A percentile compares a stretch with the other conserved stretches of the same genome.
phyloP scores from a whole-genome alignment of 306 rosid species.

The Fragaria vesca region DNA sequence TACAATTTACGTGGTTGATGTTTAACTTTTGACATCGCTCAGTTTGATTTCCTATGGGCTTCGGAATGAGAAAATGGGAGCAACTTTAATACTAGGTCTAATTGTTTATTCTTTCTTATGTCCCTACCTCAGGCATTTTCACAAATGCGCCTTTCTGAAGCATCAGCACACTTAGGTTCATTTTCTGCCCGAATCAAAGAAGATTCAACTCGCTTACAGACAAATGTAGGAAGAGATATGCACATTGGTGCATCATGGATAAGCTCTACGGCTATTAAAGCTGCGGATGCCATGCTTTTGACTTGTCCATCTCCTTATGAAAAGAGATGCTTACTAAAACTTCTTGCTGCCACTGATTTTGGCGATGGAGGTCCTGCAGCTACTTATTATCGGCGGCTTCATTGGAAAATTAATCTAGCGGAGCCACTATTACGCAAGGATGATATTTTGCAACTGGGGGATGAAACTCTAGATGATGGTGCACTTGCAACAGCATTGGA shows the following conservation, averaged over 20 bases:
- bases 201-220: slow-evolving; percentile 51
- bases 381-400: slow-evolving; percentile 57
- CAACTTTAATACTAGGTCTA: slow-evolving; percentile 8
- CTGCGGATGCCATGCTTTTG: slow-evolving; percentile 89
- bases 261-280: slow-evolving; percentile 80
- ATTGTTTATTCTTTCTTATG: slow-evolving; percentile 2
- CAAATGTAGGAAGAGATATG: slow-evolving; percentile 68
- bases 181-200: slow-evolving; percentile 92
- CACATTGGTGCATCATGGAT: slow-evolving; percentile 77
- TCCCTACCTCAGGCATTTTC: slow-evolving; percentile 68
- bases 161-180: slow-evolving; percentile 94
- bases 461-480: slow-evolving; percentile 78
- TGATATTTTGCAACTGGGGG: slow-evolving; percentile 60
- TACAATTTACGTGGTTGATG: background rate
- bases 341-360: slow-evolving; percentile 88
- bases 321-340: slow-evolving; percentile 90
- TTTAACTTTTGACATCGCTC: background rate
- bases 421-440: slow-evolving; percentile 78
- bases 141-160: slow-evolving; percentile 95
- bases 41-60: background rate
- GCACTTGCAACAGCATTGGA: slow-evolving; percentile 77
- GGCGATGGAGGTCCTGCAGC: slow-evolving; percentile 89
- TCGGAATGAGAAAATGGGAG: slow-evolving; percentile 1
- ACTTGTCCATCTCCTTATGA: slow-evolving; percentile 94
- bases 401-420: slow-evolving; percentile 90